Evolutionary conservation across 2,329 filamentous ascomycete species (phyloP), one percentile per base, ranked within the genome.

Genomic region (Talaromyces sp.): DNA sequence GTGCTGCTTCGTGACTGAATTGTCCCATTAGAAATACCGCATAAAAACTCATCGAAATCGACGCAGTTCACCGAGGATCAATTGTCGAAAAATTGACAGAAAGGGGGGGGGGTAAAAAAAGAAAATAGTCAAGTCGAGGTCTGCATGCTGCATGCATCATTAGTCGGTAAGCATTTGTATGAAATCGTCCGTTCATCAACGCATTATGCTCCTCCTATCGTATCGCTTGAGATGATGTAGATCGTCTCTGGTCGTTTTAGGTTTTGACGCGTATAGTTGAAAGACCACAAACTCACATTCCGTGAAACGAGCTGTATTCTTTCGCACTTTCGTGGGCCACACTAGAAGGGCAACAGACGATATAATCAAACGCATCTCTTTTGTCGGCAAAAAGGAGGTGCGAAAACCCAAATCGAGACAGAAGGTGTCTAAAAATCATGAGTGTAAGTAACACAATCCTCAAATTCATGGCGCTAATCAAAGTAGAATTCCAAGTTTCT

Each of bases 91-190:
- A 50, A 23, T 57, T 37, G 23, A 46, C 23, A 1, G 33, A 44
- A 16, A 16, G 39, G 21, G 33, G 55, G 18, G 21, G 39, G 21
- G 14, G 23, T 35, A 48, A n/a, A n/a, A n/a, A 28, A 40, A 39
- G 50, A 54, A 46, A 60, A 39, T 40, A 21, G 40, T 23, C 18
- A 39, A 57, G 54, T 42, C 12, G 35, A 50, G 40, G 42, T 48
- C 18, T 25, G 55, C 56, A 63, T 63, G 33, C 42, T 39, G 25
- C 46, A 63, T 60, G 61, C 56, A 63, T 63, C 56, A 37, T 60
- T 23, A 60, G 6, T 60, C 23, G 16, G 39, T 50, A 60, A 54
- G 58, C 35, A 54, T 40, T 23, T 57, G 54, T 57, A 57, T 57
- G 11, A 28, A 42, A 40, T 52, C 46, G 37, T 60, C 35, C 44